A percentile compares a stretch with the other conserved stretches of the same genome.
phyloP scores from a whole-genome alignment of 2,329 filamentous ascomycete species.

The Fusarium drepaniforme region DNA sequence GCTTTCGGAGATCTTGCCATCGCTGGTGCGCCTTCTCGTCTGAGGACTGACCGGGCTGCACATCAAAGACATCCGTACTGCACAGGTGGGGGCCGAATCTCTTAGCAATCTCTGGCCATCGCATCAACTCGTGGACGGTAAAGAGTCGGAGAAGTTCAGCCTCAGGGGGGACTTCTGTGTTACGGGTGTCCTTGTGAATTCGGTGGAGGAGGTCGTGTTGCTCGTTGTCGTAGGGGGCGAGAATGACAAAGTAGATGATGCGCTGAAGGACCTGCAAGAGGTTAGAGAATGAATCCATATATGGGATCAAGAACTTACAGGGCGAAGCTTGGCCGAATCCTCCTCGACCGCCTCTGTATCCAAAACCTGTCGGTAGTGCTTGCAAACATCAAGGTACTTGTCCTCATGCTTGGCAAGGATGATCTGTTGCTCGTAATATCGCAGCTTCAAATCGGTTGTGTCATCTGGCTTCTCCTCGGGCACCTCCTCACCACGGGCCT shows the following conservation, averaged over 20 bases:
- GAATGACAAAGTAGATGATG: conserved; percentile 97
- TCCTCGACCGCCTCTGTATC: conserved; percentile 97
- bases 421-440: conserved; percentile 98
- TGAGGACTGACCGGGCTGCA: conserved; percentile 69
- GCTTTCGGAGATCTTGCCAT: conserved; percentile 96
- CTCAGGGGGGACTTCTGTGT: conserved; percentile 81
- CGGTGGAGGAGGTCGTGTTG: conserved; percentile 97
- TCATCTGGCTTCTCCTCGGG: conserved; percentile 85
- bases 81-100: conserved; percentile 91
- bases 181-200: conserved; percentile 87
- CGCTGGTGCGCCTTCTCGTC: conserved; percentile 87
- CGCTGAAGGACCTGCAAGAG: conserved; percentile 81
- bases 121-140: conserved; percentile 96
- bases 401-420: conserved; percentile 94
- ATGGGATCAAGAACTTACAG: conserved; percentile 67
- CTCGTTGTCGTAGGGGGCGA: conserved; percentile 97
- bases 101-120: conserved; percentile 94
- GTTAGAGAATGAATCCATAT: conserved; percentile 25
- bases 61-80: conserved; percentile 90
- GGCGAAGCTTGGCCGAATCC: conserved; percentile 85
- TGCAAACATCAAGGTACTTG: conserved; percentile 98
- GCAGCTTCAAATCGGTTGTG: conserved; percentile 94
- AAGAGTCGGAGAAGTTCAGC: conserved; percentile 92
- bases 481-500: conserved; percentile 82
- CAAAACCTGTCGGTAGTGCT: conserved; percentile 96